phyloP scores from a whole-genome alignment of 805 yeast species.

The Nakazawaea wickerhamii region DNA sequence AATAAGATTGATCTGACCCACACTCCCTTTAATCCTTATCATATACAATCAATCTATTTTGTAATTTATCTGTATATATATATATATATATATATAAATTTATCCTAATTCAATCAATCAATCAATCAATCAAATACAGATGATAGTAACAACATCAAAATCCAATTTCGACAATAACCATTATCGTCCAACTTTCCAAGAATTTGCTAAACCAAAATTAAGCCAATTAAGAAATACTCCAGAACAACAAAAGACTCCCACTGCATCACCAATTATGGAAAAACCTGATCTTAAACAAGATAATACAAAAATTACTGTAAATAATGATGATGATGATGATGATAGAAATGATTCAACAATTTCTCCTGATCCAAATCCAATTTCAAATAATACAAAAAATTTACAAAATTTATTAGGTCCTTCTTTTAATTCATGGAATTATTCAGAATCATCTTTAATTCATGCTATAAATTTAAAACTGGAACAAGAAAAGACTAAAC shows the following conservation, averaged over 20 bases:
- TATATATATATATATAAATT: too few species aligned
- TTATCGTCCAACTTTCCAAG: background rate
- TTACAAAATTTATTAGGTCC: slow-evolving; percentile 41
- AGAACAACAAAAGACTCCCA: slow-evolving; percentile 6
- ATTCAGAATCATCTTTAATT: slow-evolving; percentile 49
- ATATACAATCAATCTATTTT: too few species aligned
- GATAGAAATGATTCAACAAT: too few species aligned
- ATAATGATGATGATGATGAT: too few species aligned
- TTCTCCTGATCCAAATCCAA: too few species aligned
- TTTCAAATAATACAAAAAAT: too few species aligned
- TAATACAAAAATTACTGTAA: background rate
- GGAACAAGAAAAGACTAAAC: slow-evolving; percentile 80
- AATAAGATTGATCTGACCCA: too few species aligned
- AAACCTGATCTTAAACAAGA: background rate
- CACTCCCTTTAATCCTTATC: too few species aligned
- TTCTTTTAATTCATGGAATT: slow-evolving; percentile 46
- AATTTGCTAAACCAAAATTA: background rate
- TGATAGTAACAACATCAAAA: background rate
- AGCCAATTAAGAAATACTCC: slow-evolving; percentile 1
- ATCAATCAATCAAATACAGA: background rate
- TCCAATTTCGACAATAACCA: background rate
- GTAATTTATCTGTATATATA: too few species aligned
- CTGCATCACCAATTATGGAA: slow-evolving; percentile 10
- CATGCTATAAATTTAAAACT: slow-evolving; percentile 54
- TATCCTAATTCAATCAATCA: too few species aligned